These are phyloP conservation scores for Camelina laxa DNA, from an alignment of 345 rosid genomes.

Conservation along the genomic window DNA sequence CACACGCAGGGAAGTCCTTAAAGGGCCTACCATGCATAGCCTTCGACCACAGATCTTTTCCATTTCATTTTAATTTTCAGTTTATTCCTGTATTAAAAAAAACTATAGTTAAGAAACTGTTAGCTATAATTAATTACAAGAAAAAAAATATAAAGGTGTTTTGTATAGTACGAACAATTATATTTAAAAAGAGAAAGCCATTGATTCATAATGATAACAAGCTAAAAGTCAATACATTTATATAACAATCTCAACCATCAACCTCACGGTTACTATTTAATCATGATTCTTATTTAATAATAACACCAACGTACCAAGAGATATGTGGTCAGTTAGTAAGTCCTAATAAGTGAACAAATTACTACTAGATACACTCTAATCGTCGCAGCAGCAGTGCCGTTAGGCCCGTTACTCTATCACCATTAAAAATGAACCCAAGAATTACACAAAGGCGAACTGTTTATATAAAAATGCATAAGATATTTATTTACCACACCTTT, in stretches of 20 bases:
- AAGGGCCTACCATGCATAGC: constrained; percentile 33
- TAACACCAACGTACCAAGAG: constrained; percentile 26
- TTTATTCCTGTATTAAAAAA: constrained; percentile 4
- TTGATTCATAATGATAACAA: constrained; percentile 24
- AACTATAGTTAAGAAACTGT: constrained; percentile 3
- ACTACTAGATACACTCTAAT: neutral
- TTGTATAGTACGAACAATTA: constrained; percentile 3
- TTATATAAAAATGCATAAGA: neutral
- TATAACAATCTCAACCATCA: constrained; percentile 33
- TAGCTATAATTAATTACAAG: neutral
- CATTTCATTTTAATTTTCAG: neutral
- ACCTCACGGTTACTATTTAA: constrained; percentile 15
- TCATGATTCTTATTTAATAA: constrained; percentile 13
- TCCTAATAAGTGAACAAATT: constrained; percentile 14
- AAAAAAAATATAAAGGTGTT: neutral
- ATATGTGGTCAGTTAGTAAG: constrained; percentile 4
- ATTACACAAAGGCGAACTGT: neutral
- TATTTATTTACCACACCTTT: neutral
- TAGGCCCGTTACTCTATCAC: constrained; percentile 2
- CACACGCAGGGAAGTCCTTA: constrained; percentile 50
- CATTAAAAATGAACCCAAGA: neutral
- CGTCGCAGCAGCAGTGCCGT: neutral
- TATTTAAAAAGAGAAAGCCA: constrained; percentile 8
- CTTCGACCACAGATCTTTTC: constrained; percentile 15
- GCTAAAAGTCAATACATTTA: constrained; percentile 15